A percentile compares a stretch with the other conserved stretches of the same genome.
These are phyloP conservation scores for Alternaria atra DNA, from an alignment of 2,329 filamentous ascomycete species.

Conservation along the genomic window DNA sequence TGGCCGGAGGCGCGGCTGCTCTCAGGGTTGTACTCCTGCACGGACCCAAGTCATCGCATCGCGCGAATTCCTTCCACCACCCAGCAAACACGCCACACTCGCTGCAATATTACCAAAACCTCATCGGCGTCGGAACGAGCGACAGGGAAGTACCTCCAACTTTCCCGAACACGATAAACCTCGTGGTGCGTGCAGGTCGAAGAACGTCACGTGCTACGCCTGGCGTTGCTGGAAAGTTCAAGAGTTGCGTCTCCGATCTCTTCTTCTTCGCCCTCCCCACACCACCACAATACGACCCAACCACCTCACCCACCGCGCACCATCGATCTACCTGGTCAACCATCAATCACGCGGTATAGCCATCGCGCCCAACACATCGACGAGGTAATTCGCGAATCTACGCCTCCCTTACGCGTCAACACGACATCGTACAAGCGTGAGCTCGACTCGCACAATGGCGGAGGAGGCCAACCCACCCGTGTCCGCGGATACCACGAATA, in stretches of 20 bases:
- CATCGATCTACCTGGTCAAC: constrained; percentile 43
- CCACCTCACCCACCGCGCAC: constrained; percentile 47
- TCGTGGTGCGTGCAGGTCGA: constrained; percentile 22
- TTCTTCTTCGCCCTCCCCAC: constrained; percentile 39
- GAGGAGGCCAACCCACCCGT: constrained; percentile 44
- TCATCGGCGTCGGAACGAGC: constrained; percentile 16
- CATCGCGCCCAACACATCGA: constrained; percentile 36
- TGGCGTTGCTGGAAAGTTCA: constrained; percentile 30
- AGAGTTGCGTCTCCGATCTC: constrained; percentile 30
- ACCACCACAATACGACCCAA: constrained; percentile 40
- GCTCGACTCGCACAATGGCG: constrained; percentile 47
- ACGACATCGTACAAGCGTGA: constrained; percentile 44
- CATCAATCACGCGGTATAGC: constrained; percentile 45
- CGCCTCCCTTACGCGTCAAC: constrained; percentile 48
- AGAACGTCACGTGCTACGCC: constrained; percentile 29
- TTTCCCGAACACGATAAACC: constrained; percentile 24
- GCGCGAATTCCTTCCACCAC: constrained; percentile 39
- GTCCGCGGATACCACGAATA: constrained; percentile 37
- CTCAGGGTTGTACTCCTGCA: constrained; percentile 32
- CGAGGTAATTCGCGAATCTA: constrained; percentile 42
- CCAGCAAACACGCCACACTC: constrained; percentile 27
- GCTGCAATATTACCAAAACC: constrained; percentile 34
- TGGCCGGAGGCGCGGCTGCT: constrained; percentile 19
- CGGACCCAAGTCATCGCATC: constrained; percentile 34
- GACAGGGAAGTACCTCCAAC: constrained; percentile 31